Evolutionary conservation across 2,329 filamentous ascomycete species (phyloP).

Genomic region (Paracamarosporium sp.): DNA sequence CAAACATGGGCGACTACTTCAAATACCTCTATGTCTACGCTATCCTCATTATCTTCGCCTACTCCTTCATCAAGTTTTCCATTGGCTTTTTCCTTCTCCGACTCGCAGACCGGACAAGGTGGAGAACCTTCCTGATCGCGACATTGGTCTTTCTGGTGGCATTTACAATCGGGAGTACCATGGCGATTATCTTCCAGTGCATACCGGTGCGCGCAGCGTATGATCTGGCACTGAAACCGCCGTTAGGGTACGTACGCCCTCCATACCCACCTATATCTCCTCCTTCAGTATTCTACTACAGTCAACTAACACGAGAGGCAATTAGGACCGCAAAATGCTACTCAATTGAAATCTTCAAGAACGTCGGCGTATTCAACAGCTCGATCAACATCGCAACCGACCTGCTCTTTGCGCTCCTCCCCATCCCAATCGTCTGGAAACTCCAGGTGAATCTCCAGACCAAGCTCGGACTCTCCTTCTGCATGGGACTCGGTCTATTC

Average conservation of each 20-base stretch:
- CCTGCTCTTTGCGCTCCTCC: slow-evolving; percentile 49
- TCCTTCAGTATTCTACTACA: background rate
- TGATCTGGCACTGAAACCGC: slow-evolving; percentile 40
- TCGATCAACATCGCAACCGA: slow-evolving; percentile 49
- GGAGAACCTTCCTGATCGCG: slow-evolving; percentile 50
- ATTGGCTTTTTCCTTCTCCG: slow-evolving; percentile 56
- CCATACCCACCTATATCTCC: background rate
- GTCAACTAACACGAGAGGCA: background rate
- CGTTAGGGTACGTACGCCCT: slow-evolving; percentile 15
- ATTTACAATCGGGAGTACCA: slow-evolving; percentile 35
- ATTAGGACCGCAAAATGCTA: slow-evolving; percentile 28
- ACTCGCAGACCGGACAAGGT: slow-evolving; percentile 39
- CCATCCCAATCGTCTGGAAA: slow-evolving; percentile 51
- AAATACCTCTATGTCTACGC: slow-evolving; percentile 54
- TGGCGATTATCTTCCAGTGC: slow-evolving; percentile 35
- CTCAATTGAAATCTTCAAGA: slow-evolving; percentile 49
- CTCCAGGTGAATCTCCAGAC: slow-evolving; percentile 51
- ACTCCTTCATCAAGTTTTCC: slow-evolving; percentile 57
- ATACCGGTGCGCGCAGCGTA: slow-evolving; percentile 54
- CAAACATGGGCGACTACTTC: slow-evolving; percentile 44
- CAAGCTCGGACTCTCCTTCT: slow-evolving; percentile 42
- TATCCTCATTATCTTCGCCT: slow-evolving; percentile 54
- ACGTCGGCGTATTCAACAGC: slow-evolving; percentile 57
- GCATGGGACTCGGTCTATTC: slow-evolving; percentile 47
- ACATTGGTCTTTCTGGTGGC: slow-evolving; percentile 36